Base-by-base conservation (phyloP, 1,284 basidiomycete species). In the Trichosporon ovoides region DNA sequence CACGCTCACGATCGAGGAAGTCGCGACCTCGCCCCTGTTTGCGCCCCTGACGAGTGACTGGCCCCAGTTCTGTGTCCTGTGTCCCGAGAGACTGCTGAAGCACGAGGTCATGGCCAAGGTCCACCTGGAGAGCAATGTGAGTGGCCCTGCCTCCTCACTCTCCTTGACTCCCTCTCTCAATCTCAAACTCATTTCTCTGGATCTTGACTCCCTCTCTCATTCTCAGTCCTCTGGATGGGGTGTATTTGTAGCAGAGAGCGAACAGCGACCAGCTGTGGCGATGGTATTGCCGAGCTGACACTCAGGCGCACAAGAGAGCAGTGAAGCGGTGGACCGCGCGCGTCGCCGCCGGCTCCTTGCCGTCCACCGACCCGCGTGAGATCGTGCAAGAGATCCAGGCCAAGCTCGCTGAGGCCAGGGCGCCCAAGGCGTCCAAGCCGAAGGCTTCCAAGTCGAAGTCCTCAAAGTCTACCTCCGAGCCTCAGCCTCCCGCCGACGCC, bases 1-100 rank as follows among this genome's bases (percentile, higher is more conserved):
- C 13, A 77, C 78, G 5, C 81, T 88, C 65, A 80, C 84, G 3
- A 78, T 90, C 48, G 70, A 79, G 48, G 82, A 86, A 65, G 87
- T 84, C 13, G 78, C 87, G 36, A 73, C 74, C 12, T 79, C 87
- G 57, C 86, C 89, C 0, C 73, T 85, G 31, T 82, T 54, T 31
- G 34, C 55, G 2, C 28, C 58, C 19, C 49, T 83, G 3, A 61
- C 82, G 11, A 79, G 49, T 11, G 28, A 58, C 20, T 63, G 56
- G n/a, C 84, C 52, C 79, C 83, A 20, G 81, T 81, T 79, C 28
- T 91, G 89, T 69, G 80, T 87, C 4, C 70, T 87, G 10, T 92
- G 89, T 73, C 88, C 87, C 6, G 85, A 85, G 34, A 90, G 87
- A 69, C 66, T 82, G 18, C 79, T 92, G 53, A 90, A 89, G 74